These are phyloP conservation scores for Pythium dissotocum DNA, from an alignment of 352 stramenopile species.

Conservation along the genomic window DNA sequence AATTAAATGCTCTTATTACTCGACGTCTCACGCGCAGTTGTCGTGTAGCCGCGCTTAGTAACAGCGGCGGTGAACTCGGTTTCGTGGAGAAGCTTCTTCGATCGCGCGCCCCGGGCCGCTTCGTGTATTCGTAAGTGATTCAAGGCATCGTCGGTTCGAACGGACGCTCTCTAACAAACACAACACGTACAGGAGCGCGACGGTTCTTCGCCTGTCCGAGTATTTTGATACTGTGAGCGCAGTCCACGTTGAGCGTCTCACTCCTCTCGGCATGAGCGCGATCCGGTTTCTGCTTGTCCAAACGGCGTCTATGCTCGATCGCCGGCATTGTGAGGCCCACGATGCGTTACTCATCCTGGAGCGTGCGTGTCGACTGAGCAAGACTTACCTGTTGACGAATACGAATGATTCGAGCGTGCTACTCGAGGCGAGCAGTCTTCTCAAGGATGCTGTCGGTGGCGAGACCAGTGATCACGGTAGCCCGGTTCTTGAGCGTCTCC, in stretches of 20 bases:
- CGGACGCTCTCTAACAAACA: background rate
- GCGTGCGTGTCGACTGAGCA: constrained; percentile 5
- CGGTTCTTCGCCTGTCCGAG: constrained; percentile 18
- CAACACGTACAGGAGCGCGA: constrained; percentile 12
- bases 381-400: background rate
- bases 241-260: constrained; percentile 8
- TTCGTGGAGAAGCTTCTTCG: constrained; percentile 24
- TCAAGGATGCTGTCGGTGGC: constrained; percentile 1
- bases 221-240: constrained; percentile 14
- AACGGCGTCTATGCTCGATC: constrained; percentile 12
- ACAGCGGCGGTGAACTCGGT: constrained; percentile 3
- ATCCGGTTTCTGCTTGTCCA: constrained; percentile 29
- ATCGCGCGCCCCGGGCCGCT: constrained; percentile 12
- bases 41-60: background rate
- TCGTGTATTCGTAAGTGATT: constrained; percentile 21
- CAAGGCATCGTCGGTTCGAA: background rate
- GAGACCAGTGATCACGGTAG: background rate
- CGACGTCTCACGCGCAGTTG: background rate
- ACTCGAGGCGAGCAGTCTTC: constrained; percentile 13
- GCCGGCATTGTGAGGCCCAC: constrained; percentile 18
- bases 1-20: no score
- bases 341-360: constrained; percentile 21
- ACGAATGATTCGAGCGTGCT: constrained; percentile 3
- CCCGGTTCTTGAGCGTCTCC: constrained; percentile 11
- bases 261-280: constrained; percentile 18